A percentile compares a stretch with the other conserved stretches of the same genome.
These are phyloP conservation scores for Arctostaphylos glauca DNA, from an alignment of 148 eudicot genomes.

Conservation along the genomic window DNA sequence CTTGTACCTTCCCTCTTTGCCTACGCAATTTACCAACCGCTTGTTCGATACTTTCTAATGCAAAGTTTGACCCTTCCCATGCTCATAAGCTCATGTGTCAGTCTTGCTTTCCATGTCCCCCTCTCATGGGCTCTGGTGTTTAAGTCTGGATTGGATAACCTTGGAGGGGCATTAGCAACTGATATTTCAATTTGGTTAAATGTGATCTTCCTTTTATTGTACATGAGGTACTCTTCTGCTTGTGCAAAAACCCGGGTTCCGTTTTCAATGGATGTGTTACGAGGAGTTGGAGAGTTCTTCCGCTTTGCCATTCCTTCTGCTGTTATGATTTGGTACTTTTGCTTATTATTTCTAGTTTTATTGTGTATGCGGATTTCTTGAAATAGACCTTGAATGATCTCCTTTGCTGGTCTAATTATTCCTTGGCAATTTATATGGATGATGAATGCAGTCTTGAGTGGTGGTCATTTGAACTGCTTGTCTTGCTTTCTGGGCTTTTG, in stretches of 20 bases:
- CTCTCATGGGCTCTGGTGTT: conserved; percentile 76
- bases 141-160: conserved; percentile 51
- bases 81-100: conserved; percentile 48
- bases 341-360: neutral
- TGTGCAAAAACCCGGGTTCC: conserved; percentile 67
- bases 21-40: conserved; percentile 63
- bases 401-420: conserved; percentile 1
- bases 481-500: conserved; percentile 75
- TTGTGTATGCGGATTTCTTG: neutral
- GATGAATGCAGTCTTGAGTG: conserved; percentile 58
- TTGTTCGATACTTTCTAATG: conserved; percentile 61
- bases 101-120: conserved; percentile 55
- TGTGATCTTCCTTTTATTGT: conserved; percentile 43
- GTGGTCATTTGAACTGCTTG: conserved; percentile 84
- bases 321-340: conserved; percentile 67
- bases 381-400: neutral
- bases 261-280: conserved; percentile 57
- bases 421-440: neutral
- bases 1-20: conserved; percentile 70
- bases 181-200: conserved; percentile 67
- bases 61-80: conserved; percentile 73
- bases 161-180: conserved; percentile 68
- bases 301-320: conserved; percentile 84
- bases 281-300: conserved; percentile 66
- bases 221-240: conserved; percentile 56